Base-by-base conservation (phyloP, 1,284 basidiomycete species). In the Neonothopanus nambi region DNA sequence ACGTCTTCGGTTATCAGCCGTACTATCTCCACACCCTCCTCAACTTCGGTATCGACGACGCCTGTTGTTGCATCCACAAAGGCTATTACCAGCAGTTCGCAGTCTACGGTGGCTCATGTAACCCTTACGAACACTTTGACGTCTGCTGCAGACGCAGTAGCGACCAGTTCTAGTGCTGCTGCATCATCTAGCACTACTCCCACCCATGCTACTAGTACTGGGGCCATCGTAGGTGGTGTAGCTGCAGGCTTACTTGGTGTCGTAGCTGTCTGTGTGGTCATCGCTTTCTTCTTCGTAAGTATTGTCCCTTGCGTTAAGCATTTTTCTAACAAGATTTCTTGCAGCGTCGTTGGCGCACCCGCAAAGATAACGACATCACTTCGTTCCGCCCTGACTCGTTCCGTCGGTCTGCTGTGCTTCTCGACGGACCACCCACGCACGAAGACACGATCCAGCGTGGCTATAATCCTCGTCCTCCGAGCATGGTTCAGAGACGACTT, bases 401-500 rank as follows among this genome's bases (percentile, higher is more conserved):
- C 73, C 77, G 78, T 52, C 81, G 85, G 52, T 87, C 85, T 12
- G 78, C 77, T n/a, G 64, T 82, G 17, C 65, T 87, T 13, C 67
- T 79, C 6, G 73, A 81, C 47, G 83, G 85, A 38, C 72, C 73
- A 8, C 70, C 72, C 47, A 66, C 67, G 53, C 70, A 69, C 49
- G 68, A 69, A 28, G 71, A 73, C 49, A 70, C 67, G 13, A 56
- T 69, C 44, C 62, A 61, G 21, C 67, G 64, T 26, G 66, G 71
- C 17, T 71, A 64, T 54, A 77, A 77, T 39, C 74, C 77, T 37
- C n/a, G n/a, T n/a, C 79, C 81, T 15, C 82, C 82, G 20, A 72
- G 71, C 44, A 84, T 85, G 81, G 72, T 79, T 38, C 76, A 85
- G 60, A 73, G 72, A n/a, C 75, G 73, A 57, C 54, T 73, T 36